phyloP scores from a whole-genome alignment of 208 protist genomes.

The Crithidia sp. region DNA sequence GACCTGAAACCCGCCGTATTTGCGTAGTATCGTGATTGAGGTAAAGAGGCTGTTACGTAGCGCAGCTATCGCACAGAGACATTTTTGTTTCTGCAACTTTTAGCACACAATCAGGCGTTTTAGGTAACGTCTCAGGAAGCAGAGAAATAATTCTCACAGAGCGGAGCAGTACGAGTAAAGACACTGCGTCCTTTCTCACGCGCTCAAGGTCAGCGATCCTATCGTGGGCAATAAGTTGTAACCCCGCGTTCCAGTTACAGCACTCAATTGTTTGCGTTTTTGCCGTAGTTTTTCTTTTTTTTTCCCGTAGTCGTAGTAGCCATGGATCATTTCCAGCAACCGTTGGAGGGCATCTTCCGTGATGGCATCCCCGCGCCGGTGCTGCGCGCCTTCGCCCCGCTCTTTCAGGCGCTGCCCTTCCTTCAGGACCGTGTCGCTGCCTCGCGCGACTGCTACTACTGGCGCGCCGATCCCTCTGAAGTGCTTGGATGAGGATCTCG shows the following conservation, averaged over 20 bases:
- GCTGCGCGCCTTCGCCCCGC: slow-evolving; percentile 86
- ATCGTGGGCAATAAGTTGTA: too few species aligned
- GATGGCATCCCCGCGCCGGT: slow-evolving; percentile 90
- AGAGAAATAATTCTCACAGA: too few species aligned
- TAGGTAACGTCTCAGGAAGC: too few species aligned
- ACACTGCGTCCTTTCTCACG: too few species aligned
- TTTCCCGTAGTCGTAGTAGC: slow-evolving; percentile 1
- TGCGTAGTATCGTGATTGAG: too few species aligned
- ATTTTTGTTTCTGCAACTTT: too few species aligned
- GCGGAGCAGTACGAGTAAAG: too few species aligned
- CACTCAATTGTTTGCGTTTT: background rate
- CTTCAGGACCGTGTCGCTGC: slow-evolving; percentile 69
- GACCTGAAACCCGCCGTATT: too few species aligned
- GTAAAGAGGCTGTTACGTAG: too few species aligned
- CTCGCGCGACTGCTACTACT: slow-evolving; percentile 90
- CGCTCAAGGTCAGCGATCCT: too few species aligned
- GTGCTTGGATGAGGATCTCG: slow-evolving; percentile 84
- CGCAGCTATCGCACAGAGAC: too few species aligned
- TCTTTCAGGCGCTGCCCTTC: slow-evolving; percentile 87
- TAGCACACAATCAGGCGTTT: too few species aligned
- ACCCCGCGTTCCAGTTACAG: background rate
- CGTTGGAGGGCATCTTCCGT: slow-evolving; percentile 92
- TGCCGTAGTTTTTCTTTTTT: slow-evolving; percentile 18
- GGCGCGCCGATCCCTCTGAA: slow-evolving; percentile 89
- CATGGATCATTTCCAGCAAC: slow-evolving; percentile 88